phyloP scores from a whole-genome alignment of 1,284 basidiomycete genomes.

The Chiua sp. region DNA sequence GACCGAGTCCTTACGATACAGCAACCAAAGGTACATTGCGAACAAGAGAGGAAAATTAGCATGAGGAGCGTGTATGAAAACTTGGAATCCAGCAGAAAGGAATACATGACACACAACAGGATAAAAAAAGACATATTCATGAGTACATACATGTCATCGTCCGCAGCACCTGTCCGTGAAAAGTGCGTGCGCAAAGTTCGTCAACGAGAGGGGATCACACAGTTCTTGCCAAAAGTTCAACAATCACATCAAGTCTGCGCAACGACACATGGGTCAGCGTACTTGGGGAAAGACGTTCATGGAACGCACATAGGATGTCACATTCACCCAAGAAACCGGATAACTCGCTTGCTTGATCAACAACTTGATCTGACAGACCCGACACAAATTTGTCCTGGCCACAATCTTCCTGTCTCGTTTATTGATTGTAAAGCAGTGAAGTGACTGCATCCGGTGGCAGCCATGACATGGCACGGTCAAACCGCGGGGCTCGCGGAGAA shows the following conservation, averaged over 20 bases:
- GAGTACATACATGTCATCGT: conserved; percentile 9
- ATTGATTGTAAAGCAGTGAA: conserved; percentile 28
- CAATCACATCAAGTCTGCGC: conserved; percentile 12
- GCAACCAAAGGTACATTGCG: conserved; percentile 3
- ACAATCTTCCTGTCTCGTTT: conserved; percentile 21
- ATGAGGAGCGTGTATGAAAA: conserved; percentile 2
- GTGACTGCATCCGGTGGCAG: conserved; percentile 33
- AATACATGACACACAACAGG: conserved; percentile 1
- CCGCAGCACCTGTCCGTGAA: conserved; percentile 1
- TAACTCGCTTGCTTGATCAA: conserved; percentile 28
- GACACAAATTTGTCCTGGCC: conserved; percentile 31
- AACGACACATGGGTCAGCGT: conserved; percentile 10
- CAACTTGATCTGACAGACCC: conserved; percentile 39
- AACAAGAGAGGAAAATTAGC: conserved; percentile 1
- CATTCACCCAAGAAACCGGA: conserved; percentile 28
- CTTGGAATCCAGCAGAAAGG: neutral
- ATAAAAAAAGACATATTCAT: neutral
- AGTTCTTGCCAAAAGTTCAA: neutral
- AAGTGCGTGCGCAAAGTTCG: neutral
- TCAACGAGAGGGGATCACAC: neutral
- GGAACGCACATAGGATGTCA: conserved; percentile 18
- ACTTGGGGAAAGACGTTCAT: neutral
- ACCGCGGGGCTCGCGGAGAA: conserved; percentile 32
- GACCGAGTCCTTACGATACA: conserved; percentile 5
- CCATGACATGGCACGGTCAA: conserved; percentile 28